Evolutionary conservation across 805 yeast genomes (phyloP).

Genomic region (Hanseniaspora lindneri): DNA sequence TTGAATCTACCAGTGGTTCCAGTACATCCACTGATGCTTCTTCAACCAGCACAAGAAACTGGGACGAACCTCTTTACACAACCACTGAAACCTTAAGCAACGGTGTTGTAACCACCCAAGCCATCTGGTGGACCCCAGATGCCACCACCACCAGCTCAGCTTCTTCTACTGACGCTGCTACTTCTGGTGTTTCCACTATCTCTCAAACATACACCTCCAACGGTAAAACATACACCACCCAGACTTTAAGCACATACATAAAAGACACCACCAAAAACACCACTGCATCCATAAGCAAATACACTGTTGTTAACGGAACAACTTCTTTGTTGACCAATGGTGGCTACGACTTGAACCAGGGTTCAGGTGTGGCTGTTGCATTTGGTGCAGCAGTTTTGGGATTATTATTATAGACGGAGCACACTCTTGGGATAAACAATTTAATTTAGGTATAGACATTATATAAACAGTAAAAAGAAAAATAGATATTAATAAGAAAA

Average conservation of each 20-base stretch:
- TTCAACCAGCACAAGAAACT: conserved; percentile 1
- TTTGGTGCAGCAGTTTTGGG: conserved; percentile 12
- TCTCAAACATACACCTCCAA: conserved; percentile 8
- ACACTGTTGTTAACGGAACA: conserved; percentile 10
- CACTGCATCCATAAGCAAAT: background rate
- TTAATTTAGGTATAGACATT: background rate
- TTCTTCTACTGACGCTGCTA: background rate
- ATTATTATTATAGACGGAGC: conserved; percentile 1
- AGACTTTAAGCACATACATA: conserved; percentile 11
- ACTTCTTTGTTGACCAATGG: conserved; percentile 7
- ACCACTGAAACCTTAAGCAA: conserved; percentile 10
- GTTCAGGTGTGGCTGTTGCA: background rate
- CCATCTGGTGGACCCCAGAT: conserved; percentile 15
- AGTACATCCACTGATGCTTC: conserved; percentile 16
- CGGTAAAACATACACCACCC: conserved; percentile 9
- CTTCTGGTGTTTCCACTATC: background rate
- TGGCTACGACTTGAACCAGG: background rate
- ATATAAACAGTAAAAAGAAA: background rate
- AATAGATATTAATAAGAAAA: background rate
- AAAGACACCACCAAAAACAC: conserved; percentile 6
- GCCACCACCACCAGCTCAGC: background rate
- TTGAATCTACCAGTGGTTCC: background rate
- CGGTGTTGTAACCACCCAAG: conserved; percentile 14
- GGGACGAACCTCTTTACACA: conserved; percentile 16
- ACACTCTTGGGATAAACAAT: background rate